A percentile compares a stretch with the other conserved stretches of the same genome.
phyloP scores from a whole-genome alignment of 805 yeast species.

The Candida insectalens region DNA sequence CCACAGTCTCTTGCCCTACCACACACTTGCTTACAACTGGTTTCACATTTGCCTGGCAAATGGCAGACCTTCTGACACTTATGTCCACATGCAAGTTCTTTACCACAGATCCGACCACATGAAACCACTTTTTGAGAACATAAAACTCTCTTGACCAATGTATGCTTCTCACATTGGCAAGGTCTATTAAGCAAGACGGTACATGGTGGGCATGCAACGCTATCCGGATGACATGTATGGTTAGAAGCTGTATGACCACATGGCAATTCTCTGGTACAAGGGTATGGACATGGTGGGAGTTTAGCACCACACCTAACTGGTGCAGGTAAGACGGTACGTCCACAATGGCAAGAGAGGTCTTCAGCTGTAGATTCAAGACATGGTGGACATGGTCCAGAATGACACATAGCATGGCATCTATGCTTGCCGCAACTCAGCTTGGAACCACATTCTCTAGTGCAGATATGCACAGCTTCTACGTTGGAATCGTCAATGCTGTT shows the following conservation, averaged over 20 bases:
- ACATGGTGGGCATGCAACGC: slow-evolving; percentile 65
- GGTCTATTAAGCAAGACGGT: slow-evolving; percentile 30
- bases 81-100: slow-evolving; percentile 40
- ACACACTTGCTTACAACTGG: slow-evolving; percentile 52
- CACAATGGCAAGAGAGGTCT: slow-evolving; percentile 74
- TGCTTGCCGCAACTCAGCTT: slow-evolving; percentile 57
- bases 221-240: slow-evolving; percentile 70
- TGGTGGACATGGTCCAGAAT: slow-evolving; percentile 70
- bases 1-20: slow-evolving; percentile 50
- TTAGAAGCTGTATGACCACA: slow-evolving; percentile 70
- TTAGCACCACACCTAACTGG: slow-evolving; percentile 80
- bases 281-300: slow-evolving; percentile 54
- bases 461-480: slow-evolving; percentile 67
- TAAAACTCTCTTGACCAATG: slow-evolving; percentile 45
- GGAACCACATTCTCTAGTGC: slow-evolving; percentile 57
- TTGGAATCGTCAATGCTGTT: slow-evolving; percentile 38
- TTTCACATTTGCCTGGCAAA: slow-evolving; percentile 46
- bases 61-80: slow-evolving; percentile 49
- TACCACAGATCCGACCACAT: slow-evolving; percentile 59
- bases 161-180: slow-evolving; percentile 23
- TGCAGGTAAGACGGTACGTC: slow-evolving; percentile 65
- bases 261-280: slow-evolving; percentile 42
- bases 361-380: slow-evolving; percentile 76
- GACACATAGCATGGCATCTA: slow-evolving; percentile 62
- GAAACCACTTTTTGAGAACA: slow-evolving; percentile 64